Conservation (phyloP, 306 rosid genomes). For the Astragalus glycyphyllos region DNA sequence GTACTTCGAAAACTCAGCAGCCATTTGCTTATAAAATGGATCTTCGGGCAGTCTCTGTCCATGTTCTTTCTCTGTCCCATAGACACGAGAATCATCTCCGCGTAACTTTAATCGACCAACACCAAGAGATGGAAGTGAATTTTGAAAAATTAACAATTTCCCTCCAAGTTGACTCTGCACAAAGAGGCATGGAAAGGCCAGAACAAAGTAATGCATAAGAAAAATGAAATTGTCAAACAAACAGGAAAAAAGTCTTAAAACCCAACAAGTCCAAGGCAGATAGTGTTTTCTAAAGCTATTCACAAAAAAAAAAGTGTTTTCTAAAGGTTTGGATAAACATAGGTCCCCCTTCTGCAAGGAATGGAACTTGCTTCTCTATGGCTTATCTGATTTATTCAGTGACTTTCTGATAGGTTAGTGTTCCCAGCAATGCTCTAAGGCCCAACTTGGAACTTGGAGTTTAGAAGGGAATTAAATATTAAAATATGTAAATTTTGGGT, state of each 20-base stretch:
- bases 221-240: conserved; percentile 34
- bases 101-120: conserved; percentile 95
- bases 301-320: background rate
- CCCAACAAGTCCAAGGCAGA: conserved; percentile 14
- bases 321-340: conserved; percentile 20
- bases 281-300: background rate
- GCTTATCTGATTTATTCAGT: conserved; percentile 34
- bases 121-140: conserved; percentile 95
- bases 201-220: conserved; percentile 32
- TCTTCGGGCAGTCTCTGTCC: conserved; percentile 86
- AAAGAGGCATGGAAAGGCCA: conserved; percentile 34
- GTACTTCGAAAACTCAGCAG: conserved; percentile 94
- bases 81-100: conserved; percentile 92
- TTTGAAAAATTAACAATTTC: conserved; percentile 93
- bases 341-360: conserved; percentile 22
- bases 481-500: conserved; percentile 10
- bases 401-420: conserved; percentile 18
- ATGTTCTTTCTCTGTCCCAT: conserved; percentile 96
- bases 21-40: conserved; percentile 99
- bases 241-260: conserved; percentile 25
- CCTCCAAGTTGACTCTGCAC: conserved; percentile 96
- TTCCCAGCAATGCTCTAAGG: conserved; percentile 16
- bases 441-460: conserved; percentile 14
- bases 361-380: conserved; percentile 38
- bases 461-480: conserved; percentile 26